Evolutionary conservation across 192 early-diverging fungal genomes (phyloP), one percentile per base, ranked within the genome.

Genomic region (Radiomyces spectabilis): DNA sequence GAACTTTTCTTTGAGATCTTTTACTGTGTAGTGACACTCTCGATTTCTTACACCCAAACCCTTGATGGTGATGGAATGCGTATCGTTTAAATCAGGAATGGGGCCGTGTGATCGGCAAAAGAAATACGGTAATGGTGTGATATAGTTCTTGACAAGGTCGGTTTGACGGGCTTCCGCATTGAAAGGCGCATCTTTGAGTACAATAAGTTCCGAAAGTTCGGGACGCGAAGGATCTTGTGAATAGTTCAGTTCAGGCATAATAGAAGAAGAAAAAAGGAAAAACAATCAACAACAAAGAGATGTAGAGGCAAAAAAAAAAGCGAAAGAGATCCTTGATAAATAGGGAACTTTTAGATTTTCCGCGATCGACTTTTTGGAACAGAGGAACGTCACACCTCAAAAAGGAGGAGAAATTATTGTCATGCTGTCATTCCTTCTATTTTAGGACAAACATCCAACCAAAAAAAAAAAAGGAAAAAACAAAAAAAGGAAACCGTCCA

Each of bases 31-130:
- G 3, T 24, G 16, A n/a, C 32, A 32, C 29, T 37, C 19, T 5
- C 40, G 50, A 8, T 25, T 32, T n/a, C 27, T 13, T 8, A 61
- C 16, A 2, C 60, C 60, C 9, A 62, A 1, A 1, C 67, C 67
- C 19, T 87, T 77, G 19, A 96, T 64, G 6, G 64, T 57, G 53
- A 95, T 70, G 8, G 35, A 16, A 72, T 84, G 88, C 6, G 65
- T 57, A 0, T 72, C 63, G 1, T 59, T 55, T n/a, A 93, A 72
- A 31, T 83, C 69, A 9, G 93, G 93, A 31, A 95, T 87, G 21
- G 93, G 88, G 4, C 92, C 83, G 56, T 95, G 93, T 70, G 92
- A 90, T 19, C 93, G 84, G 39, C 89, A 86, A 55, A 87, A 95
- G 63, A 89, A 89, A 34, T 73, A 60, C 18, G 79, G 69, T 38